Evolutionary conservation across 176 grass and related monocot species (phyloP), one percentile per base, ranked within the genome.

Genomic region (Calamus simplicifolius): DNA sequence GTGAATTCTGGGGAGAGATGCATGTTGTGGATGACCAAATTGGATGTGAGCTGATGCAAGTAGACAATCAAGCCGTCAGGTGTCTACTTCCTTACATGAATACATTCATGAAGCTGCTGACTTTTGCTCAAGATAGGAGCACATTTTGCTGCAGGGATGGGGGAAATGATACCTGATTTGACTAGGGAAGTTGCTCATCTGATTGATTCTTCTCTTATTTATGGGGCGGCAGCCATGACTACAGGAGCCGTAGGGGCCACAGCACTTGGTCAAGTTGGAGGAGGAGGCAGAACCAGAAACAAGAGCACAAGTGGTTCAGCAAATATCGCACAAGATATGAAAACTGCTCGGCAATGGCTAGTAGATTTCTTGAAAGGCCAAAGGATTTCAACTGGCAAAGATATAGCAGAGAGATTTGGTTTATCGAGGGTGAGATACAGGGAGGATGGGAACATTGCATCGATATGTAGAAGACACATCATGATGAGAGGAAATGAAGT

Each of bases 81-180:
- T 64, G 75, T 30, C 30, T 97, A 50, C 75, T 91, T 23, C 87
- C 92, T 51, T 97, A 97, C 52, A 75, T 88, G 87, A 75, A 73
- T 29, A 80, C 64, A 29, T 90, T 97, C 73, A 91, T 97, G 87
- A 88, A 97, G 38, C n/a, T 97, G 50, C 38, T 97, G 38, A 91
- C 87, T 3, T 91, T 97, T 5, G 87, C 92, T 50, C 73, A 97
- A 97, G 63, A 97, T 97, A 27, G 87, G 92, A 1, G 87, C 75
- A 0, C 83, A 87, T 85, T 87, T 97, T 53, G 77, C 82, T 0
- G 78, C 85, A 0, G 92, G 92, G 16, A 91, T 88, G 84, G 92
- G 92, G 27, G 82, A 88, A 50, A 91, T 97, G 92, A 87, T 97
- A 69, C 92, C 92, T 67, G 92, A 97, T 70, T 74, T 97, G 59